Percentiles rank a stretch among this genome's conserved stretches.
phyloP scores from a whole-genome alignment of 495 filamentous ascomycete genomes.

The Neurospora sp. region DNA sequence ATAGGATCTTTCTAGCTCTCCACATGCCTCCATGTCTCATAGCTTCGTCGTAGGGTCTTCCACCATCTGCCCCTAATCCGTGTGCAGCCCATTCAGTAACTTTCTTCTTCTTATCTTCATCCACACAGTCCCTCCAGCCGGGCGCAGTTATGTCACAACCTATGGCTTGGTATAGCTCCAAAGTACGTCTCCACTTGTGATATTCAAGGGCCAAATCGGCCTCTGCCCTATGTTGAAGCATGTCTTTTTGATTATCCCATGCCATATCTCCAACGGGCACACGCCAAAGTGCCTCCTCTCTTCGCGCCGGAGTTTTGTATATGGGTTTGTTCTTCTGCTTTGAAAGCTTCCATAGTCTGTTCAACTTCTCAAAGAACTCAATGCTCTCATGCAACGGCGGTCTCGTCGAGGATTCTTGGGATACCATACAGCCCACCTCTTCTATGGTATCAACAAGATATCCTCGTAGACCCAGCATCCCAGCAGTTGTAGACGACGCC shows the following conservation, averaged over 20 bases:
- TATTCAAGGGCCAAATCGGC: neutral
- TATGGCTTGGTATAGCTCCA: neutral
- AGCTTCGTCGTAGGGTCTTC: no score
- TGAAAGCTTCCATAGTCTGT: neutral
- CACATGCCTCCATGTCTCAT: no score
- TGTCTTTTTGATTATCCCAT: no score
- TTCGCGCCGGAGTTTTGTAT: neutral
- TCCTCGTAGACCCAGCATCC: neutral
- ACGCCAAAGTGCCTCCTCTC: neutral
- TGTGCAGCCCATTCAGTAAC: no score
- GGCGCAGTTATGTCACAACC: no score
- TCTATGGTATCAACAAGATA: conserved; percentile 4
- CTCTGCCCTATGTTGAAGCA: no score
- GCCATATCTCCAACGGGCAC: neutral
- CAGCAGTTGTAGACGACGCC: neutral
- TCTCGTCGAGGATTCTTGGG: neutral
- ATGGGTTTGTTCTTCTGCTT: neutral
- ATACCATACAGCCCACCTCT: neutral
- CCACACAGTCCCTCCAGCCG: no score
- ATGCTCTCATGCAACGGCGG: neutral
- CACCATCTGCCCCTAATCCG: no score
- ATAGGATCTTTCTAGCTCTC: neutral
- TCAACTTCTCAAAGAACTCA: neutral
- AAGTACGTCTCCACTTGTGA: neutral
- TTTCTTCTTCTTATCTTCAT: no score